A percentile compares a stretch with the other conserved stretches of the same genome.
Conservation (phyloP, 495 filamentous ascomycete genomes). For the Physcia stellaris region DNA sequence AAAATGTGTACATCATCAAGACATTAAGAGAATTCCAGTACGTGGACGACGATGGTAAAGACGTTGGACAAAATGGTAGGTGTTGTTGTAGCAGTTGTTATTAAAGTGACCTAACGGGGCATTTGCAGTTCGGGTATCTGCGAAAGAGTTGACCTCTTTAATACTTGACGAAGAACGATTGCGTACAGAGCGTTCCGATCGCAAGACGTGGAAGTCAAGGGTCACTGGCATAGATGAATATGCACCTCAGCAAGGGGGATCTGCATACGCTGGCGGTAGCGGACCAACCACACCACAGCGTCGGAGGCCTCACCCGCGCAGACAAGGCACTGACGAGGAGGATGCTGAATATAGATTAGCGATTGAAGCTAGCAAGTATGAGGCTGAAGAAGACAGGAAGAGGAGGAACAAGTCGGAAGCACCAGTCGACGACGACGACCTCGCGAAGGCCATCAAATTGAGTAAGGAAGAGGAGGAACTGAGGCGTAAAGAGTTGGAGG, state of each 20-base stretch:
- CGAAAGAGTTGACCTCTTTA: slow-evolving; percentile 90
- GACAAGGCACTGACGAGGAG: slow-evolving; percentile 55
- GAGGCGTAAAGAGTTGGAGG: slow-evolving; percentile 76
- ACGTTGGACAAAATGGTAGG: slow-evolving; percentile 91
- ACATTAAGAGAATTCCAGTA: slow-evolving; percentile 93
- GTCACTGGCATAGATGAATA: slow-evolving; percentile 88
- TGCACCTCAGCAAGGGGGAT: slow-evolving; percentile 27
- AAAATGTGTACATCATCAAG: slow-evolving; percentile 98
- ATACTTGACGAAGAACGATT: slow-evolving; percentile 90
- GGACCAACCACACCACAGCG: slow-evolving; percentile 23
- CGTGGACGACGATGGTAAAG: slow-evolving; percentile 83
- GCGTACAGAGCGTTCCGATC: slow-evolving; percentile 78
- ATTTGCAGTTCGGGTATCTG: slow-evolving; percentile 72
- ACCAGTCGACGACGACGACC: slow-evolving; percentile 52
- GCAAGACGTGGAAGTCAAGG: slow-evolving; percentile 92
- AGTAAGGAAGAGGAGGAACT: slow-evolving; percentile 91
- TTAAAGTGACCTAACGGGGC: slow-evolving; percentile 9
- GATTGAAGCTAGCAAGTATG: slow-evolving; percentile 89
- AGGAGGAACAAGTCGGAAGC: slow-evolving; percentile 44
- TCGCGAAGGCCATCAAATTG: slow-evolving; percentile 90
- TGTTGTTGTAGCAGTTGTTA: slow-evolving; percentile 1
- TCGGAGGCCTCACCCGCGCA: slow-evolving; percentile 28
- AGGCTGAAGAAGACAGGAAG: slow-evolving; percentile 85
- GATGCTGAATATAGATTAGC: slow-evolving; percentile 88
- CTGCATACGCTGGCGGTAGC: slow-evolving; percentile 22